Evolutionary conservation across 2,329 filamentous ascomycete species (phyloP).

Genomic region (Talaromyces sp.): DNA sequence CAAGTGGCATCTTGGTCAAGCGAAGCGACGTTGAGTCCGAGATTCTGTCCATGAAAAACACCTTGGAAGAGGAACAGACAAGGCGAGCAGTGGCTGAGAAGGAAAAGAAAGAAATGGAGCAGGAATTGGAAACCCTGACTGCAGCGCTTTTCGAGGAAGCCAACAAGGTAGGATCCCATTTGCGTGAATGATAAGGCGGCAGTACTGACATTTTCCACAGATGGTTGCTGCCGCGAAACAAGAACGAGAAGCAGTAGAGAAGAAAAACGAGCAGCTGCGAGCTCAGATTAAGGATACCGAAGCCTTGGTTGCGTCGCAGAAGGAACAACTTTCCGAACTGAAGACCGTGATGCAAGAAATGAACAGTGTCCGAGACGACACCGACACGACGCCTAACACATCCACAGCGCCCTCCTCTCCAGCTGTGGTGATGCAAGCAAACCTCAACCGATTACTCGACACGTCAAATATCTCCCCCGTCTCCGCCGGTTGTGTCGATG

Average conservation of each 20-base stretch:
- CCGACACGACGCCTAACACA: conserved; percentile 60
- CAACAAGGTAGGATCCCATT: conserved; percentile 59
- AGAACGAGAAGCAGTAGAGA: conserved; percentile 74
- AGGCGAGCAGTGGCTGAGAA: conserved; percentile 63
- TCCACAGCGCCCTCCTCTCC: conserved; percentile 75
- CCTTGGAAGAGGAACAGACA: conserved; percentile 60
- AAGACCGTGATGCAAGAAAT: conserved; percentile 91
- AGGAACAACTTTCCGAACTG: conserved; percentile 86
- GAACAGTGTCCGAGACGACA: conserved; percentile 64
- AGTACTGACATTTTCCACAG: conserved; percentile 29
- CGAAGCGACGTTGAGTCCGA: conserved; percentile 71
- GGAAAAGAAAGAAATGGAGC: conserved; percentile 84
- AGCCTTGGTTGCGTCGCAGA: conserved; percentile 76
- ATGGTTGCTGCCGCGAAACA: conserved; percentile 90
- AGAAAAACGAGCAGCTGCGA: conserved; percentile 82
- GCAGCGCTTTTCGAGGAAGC: conserved; percentile 95
- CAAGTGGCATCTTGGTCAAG: conserved; percentile 69
- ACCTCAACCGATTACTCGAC: conserved; percentile 56
- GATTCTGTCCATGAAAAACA: conserved; percentile 55
- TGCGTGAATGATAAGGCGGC: background rate
- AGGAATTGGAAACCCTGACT: conserved; percentile 85
- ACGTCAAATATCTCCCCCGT: conserved; percentile 49
- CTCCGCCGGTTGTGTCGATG: conserved; percentile 45
- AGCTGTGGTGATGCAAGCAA: conserved; percentile 48
- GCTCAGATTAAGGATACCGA: conserved; percentile 84